Evolutionary conservation across 768 basidiomycete genomes (phyloP).

Genomic region (Pleurotus platypus): DNA sequence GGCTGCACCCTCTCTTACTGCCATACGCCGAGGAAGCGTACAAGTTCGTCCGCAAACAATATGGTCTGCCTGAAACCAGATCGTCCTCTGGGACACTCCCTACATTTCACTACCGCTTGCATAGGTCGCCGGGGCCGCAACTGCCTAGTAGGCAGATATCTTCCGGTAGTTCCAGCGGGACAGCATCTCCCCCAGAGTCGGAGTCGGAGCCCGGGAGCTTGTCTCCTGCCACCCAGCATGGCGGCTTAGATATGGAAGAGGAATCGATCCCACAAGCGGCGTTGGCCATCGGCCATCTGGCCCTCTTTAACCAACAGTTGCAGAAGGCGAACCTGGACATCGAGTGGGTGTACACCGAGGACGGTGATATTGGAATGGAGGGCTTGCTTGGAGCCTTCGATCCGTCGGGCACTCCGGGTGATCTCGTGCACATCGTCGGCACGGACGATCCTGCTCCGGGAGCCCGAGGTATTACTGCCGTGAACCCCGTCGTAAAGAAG

Average conservation of each 20-base stretch:
- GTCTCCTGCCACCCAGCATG: not conserved
- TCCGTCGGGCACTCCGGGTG: slow-evolving; percentile 12
- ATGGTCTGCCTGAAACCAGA: slow-evolving; percentile 47
- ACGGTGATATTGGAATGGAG: slow-evolving; percentile 5
- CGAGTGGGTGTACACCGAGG: slow-evolving; percentile 69
- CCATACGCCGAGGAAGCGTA: slow-evolving; percentile 68
- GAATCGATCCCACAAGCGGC: slow-evolving; percentile 11
- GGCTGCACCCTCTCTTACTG: slow-evolving; percentile 60
- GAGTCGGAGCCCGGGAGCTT: slow-evolving; percentile 13
- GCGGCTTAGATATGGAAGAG: not conserved
- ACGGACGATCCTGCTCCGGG: not conserved
- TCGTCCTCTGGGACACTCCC: slow-evolving; percentile 23
- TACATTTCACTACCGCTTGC: slow-evolving; percentile 8
- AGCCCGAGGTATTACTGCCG: not conserved
- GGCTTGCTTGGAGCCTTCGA: not conserved
- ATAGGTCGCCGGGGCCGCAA: too few relatives aligned
- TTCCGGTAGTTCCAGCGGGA: slow-evolving; percentile 9
- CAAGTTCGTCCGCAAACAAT: slow-evolving; percentile 56
- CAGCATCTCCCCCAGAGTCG: slow-evolving; percentile 2
- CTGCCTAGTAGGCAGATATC: slow-evolving; percentile 6
- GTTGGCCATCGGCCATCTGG: slow-evolving; percentile 58
- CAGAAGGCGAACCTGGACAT: slow-evolving; percentile 54
- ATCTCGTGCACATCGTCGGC: slow-evolving; percentile 8
- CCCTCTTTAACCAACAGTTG: slow-evolving; percentile 76
- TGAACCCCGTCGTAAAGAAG: slow-evolving; percentile 18